Evolutionary conservation across 768 basidiomycete species (phyloP), one percentile per base, ranked within the genome.

Genomic region (Podaxis rugospora): DNA sequence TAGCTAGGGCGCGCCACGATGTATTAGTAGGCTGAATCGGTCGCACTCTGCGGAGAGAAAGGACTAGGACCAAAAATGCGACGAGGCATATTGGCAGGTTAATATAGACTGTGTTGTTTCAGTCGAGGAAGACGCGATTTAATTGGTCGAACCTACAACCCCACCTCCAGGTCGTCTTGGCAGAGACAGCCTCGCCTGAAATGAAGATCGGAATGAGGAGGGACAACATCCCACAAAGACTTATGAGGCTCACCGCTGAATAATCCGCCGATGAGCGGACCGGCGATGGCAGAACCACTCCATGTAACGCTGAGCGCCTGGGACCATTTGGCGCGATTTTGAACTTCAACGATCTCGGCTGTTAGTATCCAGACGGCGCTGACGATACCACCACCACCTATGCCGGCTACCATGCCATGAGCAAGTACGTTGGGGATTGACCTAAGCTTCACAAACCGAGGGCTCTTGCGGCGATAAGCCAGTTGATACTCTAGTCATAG

Each of bases 341-440:
- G 78, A 28, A 85, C 80, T 70, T 87, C 84, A 44, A 93, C 92
- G 61, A 94, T 85, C 70, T 94, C 92, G 64, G 91, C 83, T 49
- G 90, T 92, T 61, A 94, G 87, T 23, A 90, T 84, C 92, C 92
- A 93, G 37, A 93, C 91, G 46, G 88, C 82, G 69, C 84, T 84
- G 61, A 93, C 92, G 64, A 94, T 92, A 7, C 92, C 92, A 37
- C 92, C 92, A 14, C 88, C 92, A n/a, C 92, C 92, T 61, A 91
- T 78, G 46, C 92, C 92, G 62, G 90, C 88, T 80, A 56, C 42
- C 37, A 18, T 42, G 32, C 52, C 11, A 42, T 54, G 50, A 55
- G 23, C 63, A 27, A 51, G 51, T 46, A 37, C 39, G 57, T 83
- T 61, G 54, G 75, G 80, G 54, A 53, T 58, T n/a, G 35, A 55